Conservation (phyloP, 768 basidiomycete genomes). For the Phaeolepiota aurea region DNA sequence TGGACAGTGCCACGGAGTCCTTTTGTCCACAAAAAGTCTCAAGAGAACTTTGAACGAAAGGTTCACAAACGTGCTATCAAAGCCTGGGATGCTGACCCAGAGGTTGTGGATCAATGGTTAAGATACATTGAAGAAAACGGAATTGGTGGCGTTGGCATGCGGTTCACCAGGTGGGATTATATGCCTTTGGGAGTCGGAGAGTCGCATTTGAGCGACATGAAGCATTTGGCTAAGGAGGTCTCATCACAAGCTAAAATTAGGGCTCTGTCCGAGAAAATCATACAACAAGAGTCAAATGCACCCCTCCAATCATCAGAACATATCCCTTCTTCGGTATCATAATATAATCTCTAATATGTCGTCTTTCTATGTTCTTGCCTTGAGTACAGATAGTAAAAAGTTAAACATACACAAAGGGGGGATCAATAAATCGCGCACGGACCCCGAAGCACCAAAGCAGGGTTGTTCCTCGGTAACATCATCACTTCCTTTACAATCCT, state of each 20-base stretch:
- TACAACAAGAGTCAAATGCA: neutral
- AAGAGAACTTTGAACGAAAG: slow-evolving; percentile 89
- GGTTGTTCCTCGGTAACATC: too few species aligned
- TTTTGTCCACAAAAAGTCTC: slow-evolving; percentile 88
- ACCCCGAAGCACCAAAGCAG: too few species aligned
- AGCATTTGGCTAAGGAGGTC: neutral
- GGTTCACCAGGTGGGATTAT: slow-evolving; percentile 71
- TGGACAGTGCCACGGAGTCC: slow-evolving; percentile 85
- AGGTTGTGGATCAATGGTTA: slow-evolving; percentile 75
- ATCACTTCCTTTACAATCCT: too few species aligned
- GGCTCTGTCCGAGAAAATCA: neutral
- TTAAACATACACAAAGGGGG: too few species aligned
- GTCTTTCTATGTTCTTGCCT: too few species aligned
- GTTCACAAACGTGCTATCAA: slow-evolving; percentile 83
- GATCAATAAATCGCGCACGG: too few species aligned
- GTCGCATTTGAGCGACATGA: slow-evolving; percentile 13
- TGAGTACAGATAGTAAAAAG: too few species aligned
- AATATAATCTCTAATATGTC: too few species aligned
- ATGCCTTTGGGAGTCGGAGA: slow-evolving; percentile 41
- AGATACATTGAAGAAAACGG: slow-evolving; percentile 69
- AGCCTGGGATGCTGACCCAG: slow-evolving; percentile 80
- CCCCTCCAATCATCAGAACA: too few species aligned
- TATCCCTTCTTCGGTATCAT: too few species aligned
- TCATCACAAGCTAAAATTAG: neutral
- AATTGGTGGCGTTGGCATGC: slow-evolving; percentile 82